A percentile compares a stretch with the other conserved stretches of the same genome.
Evolutionary conservation across 352 stramenopile species (phyloP).

Genomic region (Pythium sukuiense): DNA sequence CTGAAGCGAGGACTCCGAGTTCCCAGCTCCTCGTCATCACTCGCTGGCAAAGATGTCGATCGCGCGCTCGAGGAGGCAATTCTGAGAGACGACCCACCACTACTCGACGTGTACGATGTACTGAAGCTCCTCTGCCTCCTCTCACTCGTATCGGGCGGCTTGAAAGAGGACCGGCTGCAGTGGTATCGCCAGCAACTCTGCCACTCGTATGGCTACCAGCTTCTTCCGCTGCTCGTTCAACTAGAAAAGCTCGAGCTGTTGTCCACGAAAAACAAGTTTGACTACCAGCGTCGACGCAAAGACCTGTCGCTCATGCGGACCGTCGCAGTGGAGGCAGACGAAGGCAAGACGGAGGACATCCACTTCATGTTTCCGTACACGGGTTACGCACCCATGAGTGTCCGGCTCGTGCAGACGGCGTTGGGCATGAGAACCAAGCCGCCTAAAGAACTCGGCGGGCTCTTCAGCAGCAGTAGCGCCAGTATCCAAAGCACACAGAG

Average conservation of each 20-base stretch:
- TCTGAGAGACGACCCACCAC: constrained; percentile 53
- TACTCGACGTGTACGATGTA: constrained; percentile 71
- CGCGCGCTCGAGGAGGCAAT: constrained; percentile 70
- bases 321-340: not conserved
- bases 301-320: constrained; percentile 28
- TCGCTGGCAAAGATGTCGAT: constrained; percentile 57
- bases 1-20: constrained; percentile 29
- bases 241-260: constrained; percentile 75
- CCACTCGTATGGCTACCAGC: constrained; percentile 78
- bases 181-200: constrained; percentile 79
- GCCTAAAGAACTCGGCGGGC: constrained; percentile 11
- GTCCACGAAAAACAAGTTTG: constrained; percentile 56
- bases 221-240: constrained; percentile 66
- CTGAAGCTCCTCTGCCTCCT: constrained; percentile 77
- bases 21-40: constrained; percentile 22
- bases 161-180: constrained; percentile 54
- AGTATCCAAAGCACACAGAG: constrained; percentile 12
- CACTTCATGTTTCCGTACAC: constrained; percentile 88
- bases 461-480: constrained; percentile 20
- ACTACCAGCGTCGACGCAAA: constrained; percentile 42
- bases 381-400: constrained; percentile 81
- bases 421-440: constrained; percentile 71
- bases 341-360: constrained; percentile 42
- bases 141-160: constrained; percentile 64
- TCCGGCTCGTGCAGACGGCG: constrained; percentile 74